Base-by-base conservation (phyloP, 2,329 filamentous ascomycete genomes). In the Macrophomina tecta region DNA sequence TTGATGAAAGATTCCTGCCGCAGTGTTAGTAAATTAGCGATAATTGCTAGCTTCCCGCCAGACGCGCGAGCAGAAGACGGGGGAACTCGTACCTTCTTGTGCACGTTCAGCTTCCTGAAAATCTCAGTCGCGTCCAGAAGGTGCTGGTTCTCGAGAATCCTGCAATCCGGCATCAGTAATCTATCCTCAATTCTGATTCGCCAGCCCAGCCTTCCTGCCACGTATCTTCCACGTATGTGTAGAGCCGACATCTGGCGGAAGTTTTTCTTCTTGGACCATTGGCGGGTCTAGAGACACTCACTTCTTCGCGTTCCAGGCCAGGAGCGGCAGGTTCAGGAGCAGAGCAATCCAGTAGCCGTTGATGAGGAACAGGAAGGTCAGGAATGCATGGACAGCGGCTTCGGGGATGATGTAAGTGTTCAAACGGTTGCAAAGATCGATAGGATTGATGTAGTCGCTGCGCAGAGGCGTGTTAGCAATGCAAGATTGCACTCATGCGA, bases 371-470 rank as follows among this genome's bases (percentile, higher is more conserved):
- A 99, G 83, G 79, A 97, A 90, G 63, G 95, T 98, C 77, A 99
- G 83, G 86, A 98, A 95, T 72, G 91, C 94, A 81, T 99, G 96
- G 71, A 99, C 94, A 72, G 93, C 94, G 75, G 95, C 95, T 87
- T 99, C 96, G 78, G 95, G 95, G 77, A 99, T 90, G 80, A 99
- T 99, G 85, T 99, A 99, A 80, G 94, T 96, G 87, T 99, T 99
- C 74, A 99, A 91, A 76, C 95, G 94, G 90, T 99, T 99, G 91
- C 95, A 99, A 72, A 99, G 94, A 76, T 99, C 95, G 85, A 99
- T 99, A 53, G 95, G 95, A 86, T 99, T 99, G 85, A 99, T 99
- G 84, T 99, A 99, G 84, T 99, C 95, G 84, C 93, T 97, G 78
- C n/a, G 34, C 30, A 18, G 28, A 46, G 58, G 12, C 38, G 49